Conservation (phyloP, 176 grass and related monocot genomes). For the Alopecurus myosuroides region DNA sequence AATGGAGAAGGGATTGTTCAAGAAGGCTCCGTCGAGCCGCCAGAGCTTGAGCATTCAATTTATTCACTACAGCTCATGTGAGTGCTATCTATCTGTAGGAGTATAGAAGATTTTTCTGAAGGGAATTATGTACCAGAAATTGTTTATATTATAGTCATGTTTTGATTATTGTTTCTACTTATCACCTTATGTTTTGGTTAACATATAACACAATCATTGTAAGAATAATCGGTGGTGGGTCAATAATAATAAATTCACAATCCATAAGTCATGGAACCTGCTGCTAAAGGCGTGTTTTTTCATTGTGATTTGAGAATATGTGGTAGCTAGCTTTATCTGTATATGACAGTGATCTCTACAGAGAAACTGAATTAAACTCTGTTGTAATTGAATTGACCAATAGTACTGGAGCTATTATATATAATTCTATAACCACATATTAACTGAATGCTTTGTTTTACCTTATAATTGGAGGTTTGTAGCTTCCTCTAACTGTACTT, state of each 20-base stretch:
- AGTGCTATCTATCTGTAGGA: neutral
- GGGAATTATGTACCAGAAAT: neutral
- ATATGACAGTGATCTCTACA: too few species aligned
- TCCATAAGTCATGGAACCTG: too few species aligned
- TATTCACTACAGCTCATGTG: neutral
- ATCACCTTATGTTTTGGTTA: neutral
- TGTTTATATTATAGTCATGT: neutral
- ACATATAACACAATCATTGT: neutral
- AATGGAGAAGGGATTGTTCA: neutral
- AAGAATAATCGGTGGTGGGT: neutral
- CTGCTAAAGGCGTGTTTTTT: too few species aligned
- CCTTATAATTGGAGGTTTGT: too few species aligned
- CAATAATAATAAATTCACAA: neutral
- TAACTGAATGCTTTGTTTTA: too few species aligned
- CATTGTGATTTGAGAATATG: too few species aligned
- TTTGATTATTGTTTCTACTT: neutral
- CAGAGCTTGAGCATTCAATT: neutral
- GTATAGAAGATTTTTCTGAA: neutral
- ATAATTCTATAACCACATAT: too few species aligned
- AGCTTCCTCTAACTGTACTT: too few species aligned
- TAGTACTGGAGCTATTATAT: too few species aligned
- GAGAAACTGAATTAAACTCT: too few species aligned
- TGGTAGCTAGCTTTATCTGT: too few species aligned
- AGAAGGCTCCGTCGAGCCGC: neutral
- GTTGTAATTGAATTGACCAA: too few species aligned